Conservation (phyloP, 2,329 filamentous ascomycete species). For the Emergomyces orientalis region DNA sequence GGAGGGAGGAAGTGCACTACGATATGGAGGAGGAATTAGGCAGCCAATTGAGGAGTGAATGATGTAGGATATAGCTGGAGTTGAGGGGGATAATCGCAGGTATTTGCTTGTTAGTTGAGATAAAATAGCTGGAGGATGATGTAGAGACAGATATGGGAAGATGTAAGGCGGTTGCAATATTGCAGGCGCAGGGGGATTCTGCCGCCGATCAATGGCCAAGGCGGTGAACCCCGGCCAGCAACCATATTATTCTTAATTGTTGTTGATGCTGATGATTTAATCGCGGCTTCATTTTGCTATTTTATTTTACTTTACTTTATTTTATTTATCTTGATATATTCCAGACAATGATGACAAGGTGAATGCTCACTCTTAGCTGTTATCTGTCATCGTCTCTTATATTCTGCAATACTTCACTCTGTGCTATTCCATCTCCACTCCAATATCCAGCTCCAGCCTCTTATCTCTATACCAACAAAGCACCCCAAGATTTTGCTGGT, state of each 20-base stretch:
- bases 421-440: not conserved
- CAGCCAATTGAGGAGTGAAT: not conserved
- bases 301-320: not conserved
- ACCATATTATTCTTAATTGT: not conserved
- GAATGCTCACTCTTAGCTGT: not conserved
- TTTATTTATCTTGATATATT: not conserved
- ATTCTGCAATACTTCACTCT: not conserved
- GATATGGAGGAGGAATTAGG: slow-evolving; percentile 10
- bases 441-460: not conserved
- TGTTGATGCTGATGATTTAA: too few relatives aligned
- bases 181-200: too few relatives aligned
- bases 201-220: not conserved
- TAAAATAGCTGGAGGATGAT: slow-evolving; percentile 6
- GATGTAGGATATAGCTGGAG: not conserved
- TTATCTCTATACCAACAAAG: not conserved
- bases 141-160: too few relatives aligned
- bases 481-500: not conserved
- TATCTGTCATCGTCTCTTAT: not conserved
- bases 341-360: not conserved
- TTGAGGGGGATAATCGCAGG: not conserved
- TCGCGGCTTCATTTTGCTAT: not conserved
- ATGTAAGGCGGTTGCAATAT: too few relatives aligned
- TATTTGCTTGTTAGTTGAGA: not conserved
- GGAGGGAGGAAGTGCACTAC: slow-evolving; percentile 4
- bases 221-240: not conserved